These are phyloP conservation scores for Canavalia ensiformis DNA, from an alignment of 306 rosid species.

Conservation along the genomic window DNA sequence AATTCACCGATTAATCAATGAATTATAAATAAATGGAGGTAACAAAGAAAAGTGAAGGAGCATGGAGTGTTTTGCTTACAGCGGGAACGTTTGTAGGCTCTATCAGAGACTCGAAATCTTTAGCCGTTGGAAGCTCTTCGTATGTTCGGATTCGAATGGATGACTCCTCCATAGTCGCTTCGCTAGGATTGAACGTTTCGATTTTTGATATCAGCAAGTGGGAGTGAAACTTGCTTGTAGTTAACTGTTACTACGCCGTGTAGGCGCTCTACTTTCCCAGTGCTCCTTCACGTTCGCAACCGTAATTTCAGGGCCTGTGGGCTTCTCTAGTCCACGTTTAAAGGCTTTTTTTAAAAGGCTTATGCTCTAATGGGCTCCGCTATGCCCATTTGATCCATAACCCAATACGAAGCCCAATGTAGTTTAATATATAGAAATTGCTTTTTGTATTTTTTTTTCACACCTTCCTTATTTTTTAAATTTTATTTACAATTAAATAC, in stretches of 20 bases:
- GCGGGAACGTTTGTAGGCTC: slow-evolving; percentile 54
- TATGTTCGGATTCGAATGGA: slow-evolving; percentile 57
- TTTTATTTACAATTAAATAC: no score
- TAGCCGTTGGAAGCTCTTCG: slow-evolving; percentile 62
- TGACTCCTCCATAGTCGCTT: slow-evolving; percentile 53
- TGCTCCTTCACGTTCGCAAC: neutral
- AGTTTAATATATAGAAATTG: no score
- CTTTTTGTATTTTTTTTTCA: no score
- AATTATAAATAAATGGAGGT: neutral
- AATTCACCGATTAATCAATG: neutral
- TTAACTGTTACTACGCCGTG: no score
- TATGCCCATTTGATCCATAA: no score
- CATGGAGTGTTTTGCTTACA: slow-evolving; percentile 45
- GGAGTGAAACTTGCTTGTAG: neutral
- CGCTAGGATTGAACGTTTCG: neutral
- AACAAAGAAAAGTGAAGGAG: neutral
- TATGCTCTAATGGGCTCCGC: no score
- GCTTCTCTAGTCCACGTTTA: neutral
- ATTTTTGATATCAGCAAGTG: neutral
- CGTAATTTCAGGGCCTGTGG: neutral
- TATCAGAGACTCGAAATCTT: slow-evolving; percentile 49
- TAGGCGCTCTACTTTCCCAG: no score
- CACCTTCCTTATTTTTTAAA: no score
- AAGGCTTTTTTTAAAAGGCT: neutral
- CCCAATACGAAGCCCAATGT: no score